Conservation (phyloP, 305 asterid species). For the Fraxinus greggii region DNA sequence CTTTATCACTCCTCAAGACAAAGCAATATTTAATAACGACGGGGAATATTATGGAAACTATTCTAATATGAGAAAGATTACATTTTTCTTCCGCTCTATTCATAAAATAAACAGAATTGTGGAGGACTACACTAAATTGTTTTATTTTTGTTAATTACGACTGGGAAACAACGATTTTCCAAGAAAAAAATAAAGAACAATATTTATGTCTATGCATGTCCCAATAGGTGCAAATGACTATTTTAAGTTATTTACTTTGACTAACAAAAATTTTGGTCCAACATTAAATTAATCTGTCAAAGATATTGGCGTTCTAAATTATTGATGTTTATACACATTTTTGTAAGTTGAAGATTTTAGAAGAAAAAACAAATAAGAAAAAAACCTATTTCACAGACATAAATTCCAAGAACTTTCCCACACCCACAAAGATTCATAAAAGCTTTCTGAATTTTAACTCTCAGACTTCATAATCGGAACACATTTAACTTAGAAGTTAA, state of each 20-base stretch:
- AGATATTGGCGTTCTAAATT: background rate
- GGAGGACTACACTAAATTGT: background rate
- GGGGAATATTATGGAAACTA: background rate
- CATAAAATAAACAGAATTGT: background rate
- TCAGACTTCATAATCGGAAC: constrained; percentile 18
- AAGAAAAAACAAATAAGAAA: constrained; percentile 12
- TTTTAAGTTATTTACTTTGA: constrained; percentile 17
- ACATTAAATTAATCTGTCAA: background rate
- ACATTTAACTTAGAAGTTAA: background rate
- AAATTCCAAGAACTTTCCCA: constrained; percentile 10
- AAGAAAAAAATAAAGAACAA: background rate
- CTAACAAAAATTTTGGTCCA: constrained; percentile 19
- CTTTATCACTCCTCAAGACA: background rate
- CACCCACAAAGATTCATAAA: background rate
- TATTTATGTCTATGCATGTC: background rate
- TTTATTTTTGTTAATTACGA: background rate
- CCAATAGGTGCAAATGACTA: constrained; percentile 7
- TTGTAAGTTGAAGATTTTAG: background rate
- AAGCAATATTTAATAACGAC: background rate
- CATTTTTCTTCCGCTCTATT: background rate
- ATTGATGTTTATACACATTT: constrained; percentile 16
- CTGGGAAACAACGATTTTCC: background rate
- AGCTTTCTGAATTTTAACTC: constrained; percentile 6
- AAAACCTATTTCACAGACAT: constrained; percentile 8
- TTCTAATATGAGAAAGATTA: background rate